Base-by-base conservation (phyloP, 176 grass and related monocot species). In the Pharus latifolius region DNA sequence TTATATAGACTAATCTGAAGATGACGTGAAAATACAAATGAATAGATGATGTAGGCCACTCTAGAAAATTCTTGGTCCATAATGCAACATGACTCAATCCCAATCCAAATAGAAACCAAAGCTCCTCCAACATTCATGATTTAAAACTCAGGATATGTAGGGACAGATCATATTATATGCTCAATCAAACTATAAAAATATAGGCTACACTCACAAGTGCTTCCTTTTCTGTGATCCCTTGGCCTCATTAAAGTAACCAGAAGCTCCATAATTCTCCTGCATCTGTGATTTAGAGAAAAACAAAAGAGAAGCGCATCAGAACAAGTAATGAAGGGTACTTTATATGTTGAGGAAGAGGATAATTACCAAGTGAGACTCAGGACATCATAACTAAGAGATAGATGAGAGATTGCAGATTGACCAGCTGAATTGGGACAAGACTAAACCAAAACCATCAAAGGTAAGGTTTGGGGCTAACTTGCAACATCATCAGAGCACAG, bases 171-270 rank as follows among this genome's bases (percentile, higher is more conserved):
- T 26, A 69, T 27, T 34, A 47, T 61, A 27, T 17, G 3, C 24
- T 77, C 68, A 56, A 84, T 69, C 3, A 68, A 75, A 69, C 35
- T 29, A 46, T 18, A 63, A 46, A 65, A 58, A 5, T 65, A 56
- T 50, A 35, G 41, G 50, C 50, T 56, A 61, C 14, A 89, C 90
- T 91, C 73, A 98, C 95, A 59, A n/a, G 65, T 66, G 37, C 66
- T 93, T 82, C 51, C 78, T 82, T 77, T 93, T 87, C 16, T 81
- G 67, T 54, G 81, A 68, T 53, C 67, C 87, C 45, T 87, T 87
- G 51, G 69, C 63, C 74, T 93, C 95, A 58, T 60, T 93, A 34
- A 98, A 98, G 59, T 98, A 98, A 68, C 95, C 95, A 81, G 95
- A 90, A 81, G 95, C 95, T 72, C 95, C 87, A 52, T 94, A 93